Base-by-base conservation (phyloP, 2,329 filamentous ascomycete genomes). In the Trichoderma semiorbis region DNA sequence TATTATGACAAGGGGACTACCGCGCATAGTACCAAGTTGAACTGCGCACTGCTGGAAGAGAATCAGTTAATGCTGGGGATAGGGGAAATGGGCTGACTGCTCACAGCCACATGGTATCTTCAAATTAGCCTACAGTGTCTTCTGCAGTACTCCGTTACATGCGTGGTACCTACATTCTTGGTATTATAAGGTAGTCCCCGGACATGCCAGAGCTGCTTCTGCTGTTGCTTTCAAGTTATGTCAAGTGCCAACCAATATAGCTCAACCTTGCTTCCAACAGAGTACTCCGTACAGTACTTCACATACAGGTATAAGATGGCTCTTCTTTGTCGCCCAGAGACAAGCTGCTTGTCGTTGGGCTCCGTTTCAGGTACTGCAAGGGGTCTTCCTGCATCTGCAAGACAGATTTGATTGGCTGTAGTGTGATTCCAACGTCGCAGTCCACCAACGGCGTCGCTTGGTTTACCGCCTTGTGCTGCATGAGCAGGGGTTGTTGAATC, bases 401-500 rank as follows among this genome's bases (percentile, higher is more conserved):
- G 5, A 5, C 34, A 18, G 32, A 8, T 28, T 18, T 68, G 39
- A 72, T 72, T 72, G 70, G 70, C 36, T 21, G 10, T 14, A 47
- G 50, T 5, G 3, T 12, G 11, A 36, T 47, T 66, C 47, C 58
- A 57, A 68, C 47, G 28, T 8, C n/a, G 7, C 55, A 18, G 30
- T 62, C 32, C 18, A 43, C 72, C 73, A 74, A 74, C 69, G 55
- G 67, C 30, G 50, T 36, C 57, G 57, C 62, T 55, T 58, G 30
- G 71, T 74, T 74, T 71, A 53, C 73, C 73, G 73, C 73, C 71
- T 24, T 60, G 7, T 70, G 50, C 58, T 24, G n/a, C 57, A 60
- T 65, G 32, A 55, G 11, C 64, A 34, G 28, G 39, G 39, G 43
- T 61, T 26, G 65, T 50, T 50, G n/a, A 36, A 36, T 55, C 7